Evolutionary conservation across 1,139 yeast species (phyloP).

Genomic region (Ogataea hybrid): DNA sequence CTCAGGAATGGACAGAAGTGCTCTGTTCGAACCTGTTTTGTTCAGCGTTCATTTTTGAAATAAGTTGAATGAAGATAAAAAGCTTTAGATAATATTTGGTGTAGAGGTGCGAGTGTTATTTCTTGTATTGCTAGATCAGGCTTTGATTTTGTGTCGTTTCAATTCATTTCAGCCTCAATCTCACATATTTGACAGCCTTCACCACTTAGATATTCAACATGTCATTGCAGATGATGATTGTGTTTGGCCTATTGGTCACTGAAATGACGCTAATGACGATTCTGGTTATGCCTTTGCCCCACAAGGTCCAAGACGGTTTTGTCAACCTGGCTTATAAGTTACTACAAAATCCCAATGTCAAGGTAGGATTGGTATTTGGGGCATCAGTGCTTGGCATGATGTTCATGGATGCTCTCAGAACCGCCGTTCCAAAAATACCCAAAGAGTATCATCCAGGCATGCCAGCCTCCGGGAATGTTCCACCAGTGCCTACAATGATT

Average conservation of each 20-base stretch:
- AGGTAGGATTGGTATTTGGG: constrained; percentile 48
- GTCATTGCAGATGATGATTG: constrained; percentile 31
- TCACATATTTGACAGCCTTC: not conserved
- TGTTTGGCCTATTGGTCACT: constrained; percentile 35
- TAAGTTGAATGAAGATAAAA: not conserved
- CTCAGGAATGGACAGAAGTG: constrained; percentile 2
- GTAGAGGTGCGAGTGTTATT: not conserved
- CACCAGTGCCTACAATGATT: constrained; percentile 12
- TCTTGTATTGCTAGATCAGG: not conserved
- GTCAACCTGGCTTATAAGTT: constrained; percentile 39
- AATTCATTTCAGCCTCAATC: not conserved
- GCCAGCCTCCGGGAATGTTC: constrained; percentile 4
- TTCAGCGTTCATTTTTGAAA: constrained; percentile 5
- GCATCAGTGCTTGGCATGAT: constrained; percentile 48
- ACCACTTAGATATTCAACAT: constrained; percentile 5
- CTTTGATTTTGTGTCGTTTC: not conserved
- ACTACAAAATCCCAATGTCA: constrained; percentile 41
- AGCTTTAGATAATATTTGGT: not conserved
- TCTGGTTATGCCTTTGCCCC: constrained; percentile 63
- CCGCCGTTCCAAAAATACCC: constrained; percentile 33
- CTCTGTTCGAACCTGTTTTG: constrained; percentile 1
- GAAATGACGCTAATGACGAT: constrained; percentile 56
- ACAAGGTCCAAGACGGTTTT: constrained; percentile 45
- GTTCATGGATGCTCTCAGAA: constrained; percentile 57
- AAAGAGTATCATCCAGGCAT: constrained; percentile 21